Evolutionary conservation across 2,329 filamentous ascomycete species (phyloP).

Genomic region (Aspergillus neoniger): DNA sequence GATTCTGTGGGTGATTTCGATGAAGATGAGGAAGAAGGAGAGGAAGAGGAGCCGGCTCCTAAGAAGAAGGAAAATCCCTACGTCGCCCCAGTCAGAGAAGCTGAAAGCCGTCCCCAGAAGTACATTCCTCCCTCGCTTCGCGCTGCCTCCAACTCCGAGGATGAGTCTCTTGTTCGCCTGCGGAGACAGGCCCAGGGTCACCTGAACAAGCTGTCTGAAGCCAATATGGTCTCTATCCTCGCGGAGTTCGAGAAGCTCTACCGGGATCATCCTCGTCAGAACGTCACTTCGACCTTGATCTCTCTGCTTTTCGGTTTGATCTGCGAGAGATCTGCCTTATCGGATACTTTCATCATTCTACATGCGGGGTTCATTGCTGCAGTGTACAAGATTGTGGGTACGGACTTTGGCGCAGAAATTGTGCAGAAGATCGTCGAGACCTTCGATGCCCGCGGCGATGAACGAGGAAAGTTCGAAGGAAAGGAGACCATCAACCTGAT

Average conservation of each 20-base stretch:
- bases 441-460: constrained; percentile 67
- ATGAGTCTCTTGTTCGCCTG: constrained; percentile 68
- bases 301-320: constrained; percentile 78
- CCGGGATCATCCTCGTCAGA: constrained; percentile 77
- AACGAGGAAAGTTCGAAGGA: constrained; percentile 40
- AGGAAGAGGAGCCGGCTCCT: constrained; percentile 44
- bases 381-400: constrained; percentile 81
- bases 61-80: constrained; percentile 81
- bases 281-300: constrained; percentile 79
- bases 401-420: constrained; percentile 85
- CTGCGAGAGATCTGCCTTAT: constrained; percentile 73
- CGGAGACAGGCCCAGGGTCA: constrained; percentile 82
- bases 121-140: constrained; percentile 88
- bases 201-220: constrained; percentile 89
- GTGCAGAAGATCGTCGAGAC: constrained; percentile 75
- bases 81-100: constrained; percentile 64
- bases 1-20: constrained; percentile 22
- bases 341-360: constrained; percentile 87
- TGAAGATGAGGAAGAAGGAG: constrained; percentile 29
- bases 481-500: constrained; percentile 77
- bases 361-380: constrained; percentile 88
- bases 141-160: constrained; percentile 62
- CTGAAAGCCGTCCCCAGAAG: constrained; percentile 58
- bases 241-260: constrained; percentile 82
- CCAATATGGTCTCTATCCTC: constrained; percentile 82